Conservation (phyloP, 2,329 filamentous ascomycete species). For the Metarhizium album region DNA sequence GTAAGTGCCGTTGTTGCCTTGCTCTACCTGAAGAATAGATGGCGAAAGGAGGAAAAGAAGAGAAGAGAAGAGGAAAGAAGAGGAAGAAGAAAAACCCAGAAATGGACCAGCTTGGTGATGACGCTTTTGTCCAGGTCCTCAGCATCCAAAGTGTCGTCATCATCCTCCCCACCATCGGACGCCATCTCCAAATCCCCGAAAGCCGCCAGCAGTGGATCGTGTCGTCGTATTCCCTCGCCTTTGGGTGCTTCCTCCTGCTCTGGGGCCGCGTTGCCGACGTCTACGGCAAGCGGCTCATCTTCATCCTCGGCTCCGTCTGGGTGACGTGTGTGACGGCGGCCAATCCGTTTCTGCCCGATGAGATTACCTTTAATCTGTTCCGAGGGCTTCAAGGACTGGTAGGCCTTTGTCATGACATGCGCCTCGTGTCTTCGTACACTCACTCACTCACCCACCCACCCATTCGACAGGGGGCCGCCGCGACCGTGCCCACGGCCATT, state of each 20-base stretch:
- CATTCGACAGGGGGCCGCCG: constrained; percentile 43
- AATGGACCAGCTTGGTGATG: no score
- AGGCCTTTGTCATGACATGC: constrained; percentile 6
- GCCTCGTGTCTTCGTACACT: no score
- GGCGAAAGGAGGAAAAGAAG: no score
- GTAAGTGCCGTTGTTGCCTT: no score
- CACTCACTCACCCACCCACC: no score
- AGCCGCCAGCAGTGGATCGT: constrained; percentile 55
- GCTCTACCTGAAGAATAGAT: no score
- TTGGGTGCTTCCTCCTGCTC: constrained; percentile 56
- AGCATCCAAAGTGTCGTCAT: constrained; percentile 50
- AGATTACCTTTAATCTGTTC: constrained; percentile 58
- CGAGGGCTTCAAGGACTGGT: constrained; percentile 54
- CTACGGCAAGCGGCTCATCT: constrained; percentile 55
- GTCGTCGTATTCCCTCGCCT: constrained; percentile 53
- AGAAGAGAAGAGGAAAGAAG: no score
- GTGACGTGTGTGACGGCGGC: constrained; percentile 46
- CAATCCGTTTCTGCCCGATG: constrained; percentile 54
- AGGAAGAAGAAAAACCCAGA: no score
- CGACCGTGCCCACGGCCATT: constrained; percentile 60
- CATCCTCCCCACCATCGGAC: constrained; percentile 49
- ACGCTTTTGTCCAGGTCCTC: constrained; percentile 31
- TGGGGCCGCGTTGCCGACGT: constrained; percentile 60
- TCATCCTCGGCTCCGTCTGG: constrained; percentile 53
- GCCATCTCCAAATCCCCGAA: constrained; percentile 44